phyloP scores from a whole-genome alignment of 2,329 filamentous ascomycete genomes.

The Tolypocladium ophioglossoides region DNA sequence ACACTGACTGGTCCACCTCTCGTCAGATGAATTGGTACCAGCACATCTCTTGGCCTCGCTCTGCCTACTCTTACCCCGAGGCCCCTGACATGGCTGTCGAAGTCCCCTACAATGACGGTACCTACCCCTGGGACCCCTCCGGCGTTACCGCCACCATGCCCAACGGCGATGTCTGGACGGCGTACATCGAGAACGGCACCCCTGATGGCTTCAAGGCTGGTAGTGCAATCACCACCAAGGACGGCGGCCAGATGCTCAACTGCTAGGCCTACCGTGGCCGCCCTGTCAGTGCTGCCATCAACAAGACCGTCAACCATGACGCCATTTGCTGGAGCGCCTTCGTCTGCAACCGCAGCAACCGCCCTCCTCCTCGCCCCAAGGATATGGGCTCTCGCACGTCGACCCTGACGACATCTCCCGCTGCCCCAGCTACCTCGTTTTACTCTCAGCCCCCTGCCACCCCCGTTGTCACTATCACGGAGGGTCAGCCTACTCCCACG shows the following conservation, averaged over 20 bases:
- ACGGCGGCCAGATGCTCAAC: conserved; percentile 26
- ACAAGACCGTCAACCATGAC: conserved; percentile 25
- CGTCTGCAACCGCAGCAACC: conserved; percentile 26
- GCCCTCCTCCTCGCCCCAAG: conserved; percentile 20
- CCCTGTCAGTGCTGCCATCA: conserved; percentile 25
- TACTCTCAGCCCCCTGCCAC: conserved; percentile 18
- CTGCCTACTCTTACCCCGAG: conserved; percentile 21
- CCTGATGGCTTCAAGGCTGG: conserved; percentile 29
- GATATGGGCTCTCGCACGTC: conserved; percentile 25
- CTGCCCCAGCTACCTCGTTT: conserved; percentile 21
- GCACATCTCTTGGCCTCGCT: conserved; percentile 24
- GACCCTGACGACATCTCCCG: conserved; percentile 19
- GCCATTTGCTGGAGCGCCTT: conserved; percentile 30
- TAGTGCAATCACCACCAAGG: conserved; percentile 27
- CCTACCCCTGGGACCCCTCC: conserved; percentile 26
- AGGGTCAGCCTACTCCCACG: conserved; percentile 20
- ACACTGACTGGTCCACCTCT: conserved; percentile 30
- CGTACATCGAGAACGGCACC: conserved; percentile 29
- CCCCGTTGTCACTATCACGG: conserved; percentile 10
- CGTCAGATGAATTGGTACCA: conserved; percentile 34
- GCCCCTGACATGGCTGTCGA: conserved; percentile 27
- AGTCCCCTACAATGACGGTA: conserved; percentile 25
- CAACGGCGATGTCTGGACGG: conserved; percentile 29
- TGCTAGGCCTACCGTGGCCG: conserved; percentile 32
- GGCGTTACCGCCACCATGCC: conserved; percentile 27